These are phyloP conservation scores for Allomyces arbusculus DNA, from an alignment of 192 early-diverging fungal species.

Conservation along the genomic window DNA sequence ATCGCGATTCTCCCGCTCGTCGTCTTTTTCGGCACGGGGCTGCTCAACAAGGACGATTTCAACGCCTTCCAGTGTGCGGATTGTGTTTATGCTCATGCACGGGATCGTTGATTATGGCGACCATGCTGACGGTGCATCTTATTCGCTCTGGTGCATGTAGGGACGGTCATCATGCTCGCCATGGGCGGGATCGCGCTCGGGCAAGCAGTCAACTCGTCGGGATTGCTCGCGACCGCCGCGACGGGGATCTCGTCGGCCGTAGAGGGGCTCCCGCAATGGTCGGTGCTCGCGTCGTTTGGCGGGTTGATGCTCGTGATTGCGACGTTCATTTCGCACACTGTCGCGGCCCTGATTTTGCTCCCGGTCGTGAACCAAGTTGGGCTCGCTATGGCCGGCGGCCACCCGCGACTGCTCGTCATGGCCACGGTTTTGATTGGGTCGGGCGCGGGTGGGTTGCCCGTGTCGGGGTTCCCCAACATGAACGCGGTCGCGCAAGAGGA, in stretches of 20 bases:
- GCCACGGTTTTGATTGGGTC: slow-evolving; percentile 64
- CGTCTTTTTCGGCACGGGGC: slow-evolving; percentile 67
- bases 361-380: slow-evolving; percentile 84
- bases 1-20: slow-evolving; percentile 82
- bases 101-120: too few relatives aligned
- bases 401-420: slow-evolving; percentile 64
- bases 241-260: slow-evolving; percentile 40
- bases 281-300: slow-evolving; percentile 53
- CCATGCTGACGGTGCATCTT: too few relatives aligned
- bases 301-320: slow-evolving; percentile 62
- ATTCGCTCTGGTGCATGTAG: too few relatives aligned
- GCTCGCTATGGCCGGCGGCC: slow-evolving; percentile 50
- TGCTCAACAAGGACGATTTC: slow-evolving; percentile 89
- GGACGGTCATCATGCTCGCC: slow-evolving; percentile 69
- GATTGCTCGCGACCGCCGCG: slow-evolving; percentile 62
- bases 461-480: slow-evolving; percentile 94
- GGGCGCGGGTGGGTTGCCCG: slow-evolving; percentile 76
- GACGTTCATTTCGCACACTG: slow-evolving; percentile 88
- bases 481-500: slow-evolving; percentile 87
- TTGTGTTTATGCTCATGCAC: too few relatives aligned
- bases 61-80: slow-evolving; percentile 93
- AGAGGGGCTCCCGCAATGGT: slow-evolving; percentile 42
- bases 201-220: slow-evolving; percentile 70
- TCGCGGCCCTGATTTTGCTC: slow-evolving; percentile 84
- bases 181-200: slow-evolving; percentile 94